Base-by-base conservation (phyloP, 2,329 filamentous ascomycete genomes). In the Fusarium tjaetaba region DNA sequence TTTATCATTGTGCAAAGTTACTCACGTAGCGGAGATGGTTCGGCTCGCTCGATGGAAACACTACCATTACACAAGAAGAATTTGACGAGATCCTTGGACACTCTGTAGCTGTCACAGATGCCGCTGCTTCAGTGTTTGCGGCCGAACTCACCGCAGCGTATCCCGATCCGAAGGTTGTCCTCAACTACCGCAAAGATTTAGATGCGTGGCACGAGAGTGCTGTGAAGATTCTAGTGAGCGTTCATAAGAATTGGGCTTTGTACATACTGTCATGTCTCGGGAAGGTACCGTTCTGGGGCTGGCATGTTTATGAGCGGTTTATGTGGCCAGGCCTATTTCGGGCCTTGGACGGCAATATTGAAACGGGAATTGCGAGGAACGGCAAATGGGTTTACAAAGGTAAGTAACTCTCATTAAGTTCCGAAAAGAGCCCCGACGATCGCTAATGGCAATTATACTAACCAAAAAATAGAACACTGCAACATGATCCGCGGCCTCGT, bases 191-290 rank as follows among this genome's bases (percentile, higher is more conserved):
- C 20, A 58, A 30, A 58, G 72, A 75, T 13, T 15, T 70, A 7
- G 57, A 74, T 11, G 59, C 72, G 5, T 72, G 68, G 69, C 71
- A 64, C 20, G 71, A 49, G 10, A 74, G 72, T 34, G 71, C 63
- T 32, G 24, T 65, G 15, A 68, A 72, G 9, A 68, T 60, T 5
- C 30, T 75, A 14, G 52, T 73, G 9, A 48, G 39, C 39, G 46
- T 64, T 16, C 30, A 62, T 34, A 24, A 59, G 7, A 74, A 59
- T 18, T 67, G 68, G 38, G 4, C 28, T 8, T 26, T 72, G 4
- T 64, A 56, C 15, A 42, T 51, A 5, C 26, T 66, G 11, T 58
- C 49, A 0, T 66, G 49, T 8, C 49, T 66, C 18, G 51, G 43
- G 4, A 48, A 43, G 14, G 43, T 45, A 4, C n/a, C 46, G 2